Base-by-base conservation (phyloP, 306 rosid species). In the Cercis canadensis region DNA sequence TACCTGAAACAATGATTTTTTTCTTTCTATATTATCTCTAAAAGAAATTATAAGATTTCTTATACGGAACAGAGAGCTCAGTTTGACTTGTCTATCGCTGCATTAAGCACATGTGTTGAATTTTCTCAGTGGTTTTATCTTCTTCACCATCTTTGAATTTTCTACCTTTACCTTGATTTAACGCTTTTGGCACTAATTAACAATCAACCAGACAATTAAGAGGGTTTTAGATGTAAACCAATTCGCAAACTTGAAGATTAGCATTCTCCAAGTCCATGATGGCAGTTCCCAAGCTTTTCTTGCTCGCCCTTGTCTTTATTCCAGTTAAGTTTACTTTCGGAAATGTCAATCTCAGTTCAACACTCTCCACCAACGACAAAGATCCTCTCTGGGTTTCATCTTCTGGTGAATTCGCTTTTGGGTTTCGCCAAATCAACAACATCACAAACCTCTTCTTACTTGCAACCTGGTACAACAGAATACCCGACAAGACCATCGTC, bases 341-440 rank as follows among this genome's bases (percentile, higher is more conserved):
- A 43, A 64, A 56, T n/a, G 10, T 82, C 6, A 7, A 37, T 52
- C 0, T 5, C 9, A 13, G 12, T 11, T 39, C 81, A 0, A 36
- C 49, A 47, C 74, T 84, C 18, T 54, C 78, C 60, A 67, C 83
- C 21, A 32, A 54, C 7, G 61, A 17, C 17, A n/a, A 4, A 18
- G 72, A 62, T 5, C 3, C 60, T 12, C 11, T 50, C 53, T 81
- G 86, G 84, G 57, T 29, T 49, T 74, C 85, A 33, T 56, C 78
- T 14, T 66, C 83, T 0, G 47, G 80, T 0, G 89, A 89, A 1
- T 86, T 89, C n/a, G 86, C 92, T 3, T 84, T 86, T 1, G 88
- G 92, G 9, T 89, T 89, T 74, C 80, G 31, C 3, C 69, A 44
- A 46, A 62, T 80, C 0, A 54, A 39, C 2, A 43, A 8, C 15